These are phyloP conservation scores for Wallacemonas sp. DNA, from an alignment of 208 protist genomes.

Conservation along the genomic window DNA sequence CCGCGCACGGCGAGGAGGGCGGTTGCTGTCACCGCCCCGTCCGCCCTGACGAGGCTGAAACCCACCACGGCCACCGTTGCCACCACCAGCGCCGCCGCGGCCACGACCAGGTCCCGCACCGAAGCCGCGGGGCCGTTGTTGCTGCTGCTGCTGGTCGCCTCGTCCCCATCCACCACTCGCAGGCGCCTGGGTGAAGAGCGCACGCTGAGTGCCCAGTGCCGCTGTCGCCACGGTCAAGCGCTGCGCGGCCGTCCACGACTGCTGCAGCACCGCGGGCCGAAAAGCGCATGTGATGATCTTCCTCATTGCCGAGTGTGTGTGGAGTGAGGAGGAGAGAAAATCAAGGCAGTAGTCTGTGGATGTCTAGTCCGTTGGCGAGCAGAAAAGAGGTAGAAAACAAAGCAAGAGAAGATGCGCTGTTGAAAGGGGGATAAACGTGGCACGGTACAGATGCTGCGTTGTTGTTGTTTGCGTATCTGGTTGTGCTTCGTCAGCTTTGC, in stretches of 20 bases:
- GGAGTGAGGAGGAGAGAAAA: slow-evolving; percentile 14
- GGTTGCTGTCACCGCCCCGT: slow-evolving; percentile 14
- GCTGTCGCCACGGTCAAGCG: not conserved
- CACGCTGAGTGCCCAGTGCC: not conserved
- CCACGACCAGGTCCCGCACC: not conserved
- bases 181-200: not conserved
- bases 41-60: no score
- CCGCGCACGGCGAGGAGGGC: slow-evolving; percentile 15
- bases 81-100: slow-evolving; percentile 9
- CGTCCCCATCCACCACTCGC: not conserved
- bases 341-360: slow-evolving; percentile 10
- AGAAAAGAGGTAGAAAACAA: no score
- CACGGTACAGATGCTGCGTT: no score
- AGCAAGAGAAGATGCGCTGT: no score
- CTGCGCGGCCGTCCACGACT: not conserved
- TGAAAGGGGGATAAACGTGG: no score
- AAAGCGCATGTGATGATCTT: not conserved
- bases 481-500: no score
- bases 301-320: slow-evolving; percentile 13
- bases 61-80: slow-evolving; percentile 2
- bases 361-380: no score
- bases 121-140: not conserved
- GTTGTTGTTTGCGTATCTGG: no score
- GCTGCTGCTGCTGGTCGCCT: no score
- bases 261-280: not conserved